These are phyloP conservation scores for Neofusicoccum ribis DNA, from an alignment of 2,329 filamentous ascomycete species.

Conservation along the genomic window DNA sequence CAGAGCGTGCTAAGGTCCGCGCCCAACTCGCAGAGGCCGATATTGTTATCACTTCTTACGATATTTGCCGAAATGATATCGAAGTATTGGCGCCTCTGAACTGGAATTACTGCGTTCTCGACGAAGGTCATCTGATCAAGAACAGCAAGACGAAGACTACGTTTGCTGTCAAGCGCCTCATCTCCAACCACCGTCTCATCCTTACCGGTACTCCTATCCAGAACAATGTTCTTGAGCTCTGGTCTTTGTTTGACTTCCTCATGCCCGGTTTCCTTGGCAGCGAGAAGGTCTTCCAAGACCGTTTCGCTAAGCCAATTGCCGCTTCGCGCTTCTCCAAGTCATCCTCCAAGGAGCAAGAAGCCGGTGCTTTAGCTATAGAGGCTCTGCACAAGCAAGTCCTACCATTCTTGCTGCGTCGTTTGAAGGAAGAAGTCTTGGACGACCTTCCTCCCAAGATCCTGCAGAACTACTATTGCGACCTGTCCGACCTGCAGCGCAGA, in stretches of 20 bases:
- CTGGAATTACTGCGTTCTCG: slow-evolving; percentile 97
- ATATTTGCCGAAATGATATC: slow-evolving; percentile 95
- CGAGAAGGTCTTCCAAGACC: slow-evolving; percentile 94
- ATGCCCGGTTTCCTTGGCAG: slow-evolving; percentile 98
- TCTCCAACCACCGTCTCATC: slow-evolving; percentile 92
- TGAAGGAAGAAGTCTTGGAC: slow-evolving; percentile 97
- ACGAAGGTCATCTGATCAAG: slow-evolving; percentile 98
- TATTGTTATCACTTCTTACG: slow-evolving; percentile 95
- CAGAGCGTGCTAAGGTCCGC: slow-evolving; percentile 72
- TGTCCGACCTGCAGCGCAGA: slow-evolving; percentile 90
- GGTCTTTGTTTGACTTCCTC: slow-evolving; percentile 97
- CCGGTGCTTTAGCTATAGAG: slow-evolving; percentile 92
- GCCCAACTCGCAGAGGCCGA: slow-evolving; percentile 74
- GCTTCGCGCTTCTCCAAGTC: slow-evolving; percentile 95
- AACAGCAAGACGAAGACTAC: slow-evolving; percentile 97
- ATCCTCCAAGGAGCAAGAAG: slow-evolving; percentile 97
- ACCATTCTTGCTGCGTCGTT: slow-evolving; percentile 89
- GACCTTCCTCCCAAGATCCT: slow-evolving; percentile 97
- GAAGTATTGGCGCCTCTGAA: slow-evolving; percentile 78
- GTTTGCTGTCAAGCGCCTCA: slow-evolving; percentile 82
- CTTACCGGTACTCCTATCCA: slow-evolving; percentile 96
- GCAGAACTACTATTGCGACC: slow-evolving; percentile 98
- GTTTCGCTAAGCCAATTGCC: slow-evolving; percentile 92
- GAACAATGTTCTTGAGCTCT: slow-evolving; percentile 94
- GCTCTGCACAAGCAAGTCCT: slow-evolving; percentile 98